A percentile compares a stretch with the other conserved stretches of the same genome.
phyloP scores from a whole-genome alignment of 2,329 filamentous ascomycete species.

The Claviceps monticola region DNA sequence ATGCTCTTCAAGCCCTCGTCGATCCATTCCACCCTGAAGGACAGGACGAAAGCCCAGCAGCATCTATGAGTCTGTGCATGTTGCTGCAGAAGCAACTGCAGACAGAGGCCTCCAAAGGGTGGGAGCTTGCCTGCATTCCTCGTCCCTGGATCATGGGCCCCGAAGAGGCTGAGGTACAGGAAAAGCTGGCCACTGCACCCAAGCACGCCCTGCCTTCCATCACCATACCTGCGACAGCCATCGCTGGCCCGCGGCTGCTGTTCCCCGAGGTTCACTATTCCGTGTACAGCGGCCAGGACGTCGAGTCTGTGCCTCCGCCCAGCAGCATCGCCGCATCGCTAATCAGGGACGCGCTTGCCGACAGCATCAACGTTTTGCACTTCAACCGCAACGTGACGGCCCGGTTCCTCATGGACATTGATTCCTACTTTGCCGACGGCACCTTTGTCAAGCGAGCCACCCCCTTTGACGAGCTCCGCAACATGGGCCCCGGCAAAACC shows the following conservation, averaged over 20 bases:
- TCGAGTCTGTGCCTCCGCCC: constrained; percentile 73
- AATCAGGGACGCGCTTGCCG: constrained; percentile 71
- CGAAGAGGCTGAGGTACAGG: constrained; percentile 45
- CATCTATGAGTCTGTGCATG: constrained; percentile 56
- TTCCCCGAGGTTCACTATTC: constrained; percentile 94
- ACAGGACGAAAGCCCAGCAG: constrained; percentile 47
- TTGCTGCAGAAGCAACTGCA: constrained; percentile 79
- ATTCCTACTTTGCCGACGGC: constrained; percentile 81
- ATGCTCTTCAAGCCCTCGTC: constrained; percentile 71
- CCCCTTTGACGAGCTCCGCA: constrained; percentile 76
- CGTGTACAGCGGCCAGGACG: constrained; percentile 74
- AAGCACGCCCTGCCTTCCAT: constrained; percentile 72
- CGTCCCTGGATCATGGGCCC: constrained; percentile 52
- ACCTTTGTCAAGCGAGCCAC: constrained; percentile 92
- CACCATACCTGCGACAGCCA: constrained; percentile 59
- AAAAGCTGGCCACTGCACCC: constrained; percentile 42
- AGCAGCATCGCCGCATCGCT: constrained; percentile 67
- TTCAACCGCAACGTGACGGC: constrained; percentile 83
- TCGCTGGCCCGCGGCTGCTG: constrained; percentile 58
- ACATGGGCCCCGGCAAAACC: constrained; percentile 47
- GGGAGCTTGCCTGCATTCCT: constrained; percentile 59
- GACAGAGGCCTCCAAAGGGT: constrained; percentile 57
- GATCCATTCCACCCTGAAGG: constrained; percentile 65
- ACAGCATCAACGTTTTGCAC: constrained; percentile 88
- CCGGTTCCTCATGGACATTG: constrained; percentile 81